These are phyloP conservation scores for Globisporangium okanoganense DNA, from an alignment of 352 stramenopile species.

Conservation along the genomic window DNA sequence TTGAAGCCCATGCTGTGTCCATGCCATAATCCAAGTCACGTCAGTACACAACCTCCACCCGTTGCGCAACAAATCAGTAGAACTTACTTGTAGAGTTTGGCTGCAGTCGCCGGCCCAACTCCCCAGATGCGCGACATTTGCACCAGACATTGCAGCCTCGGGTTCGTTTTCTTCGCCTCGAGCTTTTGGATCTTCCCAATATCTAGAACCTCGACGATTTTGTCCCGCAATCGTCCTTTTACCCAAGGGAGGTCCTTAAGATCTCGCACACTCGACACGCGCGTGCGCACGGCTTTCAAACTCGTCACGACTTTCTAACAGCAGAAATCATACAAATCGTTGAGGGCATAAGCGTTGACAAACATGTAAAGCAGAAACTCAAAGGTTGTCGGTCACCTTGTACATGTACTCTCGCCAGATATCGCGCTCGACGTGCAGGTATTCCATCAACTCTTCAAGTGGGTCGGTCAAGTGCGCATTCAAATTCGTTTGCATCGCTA, in stretches of 20 bases:
- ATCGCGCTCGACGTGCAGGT: constrained; percentile 67
- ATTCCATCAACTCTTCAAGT: constrained; percentile 80
- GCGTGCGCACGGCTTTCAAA: constrained; percentile 56
- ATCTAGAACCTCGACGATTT: constrained; percentile 75
- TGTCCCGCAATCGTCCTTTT: constrained; percentile 63
- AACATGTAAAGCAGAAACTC: no score
- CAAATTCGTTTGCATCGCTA: constrained; percentile 65
- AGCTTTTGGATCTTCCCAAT: constrained; percentile 74
- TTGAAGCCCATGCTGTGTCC: constrained; percentile 51
- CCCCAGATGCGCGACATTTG: constrained; percentile 74
- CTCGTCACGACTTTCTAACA: constrained; percentile 66
- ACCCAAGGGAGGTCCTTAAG: constrained; percentile 65
- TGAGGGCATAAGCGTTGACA: not conserved
- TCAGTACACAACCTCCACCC: not conserved
- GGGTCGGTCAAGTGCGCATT: constrained; percentile 76
- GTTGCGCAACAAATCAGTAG: not conserved
- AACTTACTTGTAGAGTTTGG: constrained; percentile 68
- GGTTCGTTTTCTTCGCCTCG: constrained; percentile 72
- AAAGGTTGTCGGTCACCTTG: constrained; percentile 33
- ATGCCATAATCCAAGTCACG: not conserved
- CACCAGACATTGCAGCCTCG: constrained; percentile 48
- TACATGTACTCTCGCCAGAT: constrained; percentile 82
- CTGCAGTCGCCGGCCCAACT: constrained; percentile 68
- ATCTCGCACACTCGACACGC: constrained; percentile 56
- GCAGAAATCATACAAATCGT: not conserved